Evolutionary conservation across 2,329 filamentous ascomycete genomes (phyloP).

Genomic region (Alternaria sp.): DNA sequence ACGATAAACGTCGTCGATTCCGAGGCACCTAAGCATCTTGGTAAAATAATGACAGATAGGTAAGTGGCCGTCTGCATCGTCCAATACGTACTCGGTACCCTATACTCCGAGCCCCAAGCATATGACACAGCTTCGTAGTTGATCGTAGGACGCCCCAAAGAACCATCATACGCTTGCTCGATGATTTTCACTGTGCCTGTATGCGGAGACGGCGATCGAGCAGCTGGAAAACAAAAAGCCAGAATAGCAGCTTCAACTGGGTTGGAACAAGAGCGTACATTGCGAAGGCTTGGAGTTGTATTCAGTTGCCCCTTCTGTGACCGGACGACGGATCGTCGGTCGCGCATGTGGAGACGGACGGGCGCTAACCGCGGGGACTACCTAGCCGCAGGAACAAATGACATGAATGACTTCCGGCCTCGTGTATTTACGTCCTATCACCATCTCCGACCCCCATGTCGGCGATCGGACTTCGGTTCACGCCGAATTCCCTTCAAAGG

Average conservation of each 20-base stretch:
- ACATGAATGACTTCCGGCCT: neutral
- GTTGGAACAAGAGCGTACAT: neutral
- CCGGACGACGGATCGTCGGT: neutral
- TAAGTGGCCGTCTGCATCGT: neutral
- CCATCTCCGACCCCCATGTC: neutral
- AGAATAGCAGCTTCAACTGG: neutral
- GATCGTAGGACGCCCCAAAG: neutral
- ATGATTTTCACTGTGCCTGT: neutral
- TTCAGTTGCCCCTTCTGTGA: neutral
- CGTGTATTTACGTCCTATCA: neutral
- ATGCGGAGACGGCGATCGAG: too few relatives aligned
- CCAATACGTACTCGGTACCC: neutral
- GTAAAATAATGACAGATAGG: neutral
- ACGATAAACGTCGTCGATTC: neutral
- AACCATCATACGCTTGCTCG: neutral
- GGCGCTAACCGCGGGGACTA: neutral
- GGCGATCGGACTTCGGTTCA: constrained; percentile 9
- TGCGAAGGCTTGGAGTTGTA: neutral
- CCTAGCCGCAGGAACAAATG: neutral
- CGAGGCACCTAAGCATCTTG: neutral
- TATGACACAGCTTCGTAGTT: neutral
- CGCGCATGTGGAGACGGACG: constrained; percentile 3
- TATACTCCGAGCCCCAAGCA: neutral
- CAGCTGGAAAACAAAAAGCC: neutral
- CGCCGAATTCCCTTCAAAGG: neutral